These are phyloP conservation scores for Pythium dissotocum DNA, from an alignment of 352 stramenopile genomes.

Conservation along the genomic window DNA sequence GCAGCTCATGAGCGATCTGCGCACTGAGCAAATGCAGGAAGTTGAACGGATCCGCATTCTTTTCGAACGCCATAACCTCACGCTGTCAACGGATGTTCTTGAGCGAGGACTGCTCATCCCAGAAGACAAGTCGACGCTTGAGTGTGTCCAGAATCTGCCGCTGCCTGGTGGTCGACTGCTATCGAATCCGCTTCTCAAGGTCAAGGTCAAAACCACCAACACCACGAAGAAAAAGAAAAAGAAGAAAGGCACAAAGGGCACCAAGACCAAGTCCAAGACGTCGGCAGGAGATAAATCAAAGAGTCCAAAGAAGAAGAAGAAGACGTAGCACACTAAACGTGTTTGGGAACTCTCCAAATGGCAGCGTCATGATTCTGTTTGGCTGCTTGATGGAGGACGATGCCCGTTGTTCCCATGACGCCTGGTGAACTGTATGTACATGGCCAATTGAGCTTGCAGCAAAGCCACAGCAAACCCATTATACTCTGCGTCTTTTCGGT, in stretches of 20 bases:
- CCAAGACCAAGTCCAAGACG: slow-evolving; percentile 37
- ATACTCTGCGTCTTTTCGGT: background rate
- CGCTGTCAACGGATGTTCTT: slow-evolving; percentile 37
- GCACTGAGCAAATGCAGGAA: slow-evolving; percentile 53
- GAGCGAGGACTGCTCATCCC: slow-evolving; percentile 61
- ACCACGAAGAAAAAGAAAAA: slow-evolving; percentile 49
- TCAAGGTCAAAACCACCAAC: slow-evolving; percentile 35
- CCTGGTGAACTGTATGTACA: slow-evolving; percentile 31
- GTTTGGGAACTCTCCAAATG: background rate
- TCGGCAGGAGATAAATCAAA: slow-evolving; percentile 17
- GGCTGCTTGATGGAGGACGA: background rate
- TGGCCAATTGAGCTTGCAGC: slow-evolving; percentile 29
- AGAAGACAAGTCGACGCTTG: slow-evolving; percentile 50
- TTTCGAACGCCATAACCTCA: slow-evolving; percentile 57
- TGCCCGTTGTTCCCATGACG: background rate
- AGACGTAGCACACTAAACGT: background rate
- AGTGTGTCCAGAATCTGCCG: slow-evolving; percentile 56
- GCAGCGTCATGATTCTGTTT: background rate
- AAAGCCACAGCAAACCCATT: slow-evolving; percentile 1
- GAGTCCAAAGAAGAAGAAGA: slow-evolving; percentile 25
- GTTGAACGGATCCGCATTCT: slow-evolving; percentile 63
- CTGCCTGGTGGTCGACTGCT: slow-evolving; percentile 48
- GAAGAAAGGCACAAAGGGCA: slow-evolving; percentile 38
- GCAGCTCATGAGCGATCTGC: slow-evolving; percentile 48
- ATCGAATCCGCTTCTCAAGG: slow-evolving; percentile 43